A percentile compares a stretch with the other conserved stretches of the same genome.
phyloP scores from a whole-genome alignment of 352 stramenopile species.

The Phytophthora crassamura region DNA sequence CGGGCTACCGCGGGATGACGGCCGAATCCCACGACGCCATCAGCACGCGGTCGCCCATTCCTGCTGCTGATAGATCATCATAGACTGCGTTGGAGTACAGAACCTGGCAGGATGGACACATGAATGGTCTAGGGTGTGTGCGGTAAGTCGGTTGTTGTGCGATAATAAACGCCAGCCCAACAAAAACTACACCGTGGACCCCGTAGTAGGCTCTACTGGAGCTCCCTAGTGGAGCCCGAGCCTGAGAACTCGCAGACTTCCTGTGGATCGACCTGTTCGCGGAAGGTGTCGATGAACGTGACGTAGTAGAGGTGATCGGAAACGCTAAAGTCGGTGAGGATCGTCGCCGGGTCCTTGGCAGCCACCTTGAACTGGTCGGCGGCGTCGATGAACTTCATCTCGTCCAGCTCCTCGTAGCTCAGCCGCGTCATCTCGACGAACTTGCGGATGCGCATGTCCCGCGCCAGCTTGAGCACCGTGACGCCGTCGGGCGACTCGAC shows the following conservation, averaged over 20 bases:
- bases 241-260: constrained; percentile 21
- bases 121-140: too few relatives aligned
- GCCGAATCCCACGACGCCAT: constrained; percentile 53
- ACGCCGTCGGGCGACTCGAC: constrained; percentile 40
- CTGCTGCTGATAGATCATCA: constrained; percentile 34
- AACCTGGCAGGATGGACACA: too few relatives aligned
- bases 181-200: not conserved
- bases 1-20: constrained; percentile 42
- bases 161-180: too few relatives aligned
- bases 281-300: constrained; percentile 16
- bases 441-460: constrained; percentile 62
- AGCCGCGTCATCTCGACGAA: constrained; percentile 62
- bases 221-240: constrained; percentile 13
- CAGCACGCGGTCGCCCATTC: constrained; percentile 26
- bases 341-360: constrained; percentile 25
- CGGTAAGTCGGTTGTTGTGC: too few relatives aligned
- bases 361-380: constrained; percentile 45
- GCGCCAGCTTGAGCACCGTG: constrained; percentile 45
- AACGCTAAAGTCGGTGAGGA: constrained; percentile 32
- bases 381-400: constrained; percentile 56
- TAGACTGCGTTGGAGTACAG: constrained; percentile 45
- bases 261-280: constrained; percentile 27
- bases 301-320: constrained; percentile 11
- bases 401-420: constrained; percentile 44
- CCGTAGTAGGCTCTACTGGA: constrained; percentile 9